A percentile compares a stretch with the other conserved stretches of the same genome.
phyloP scores from a whole-genome alignment of 495 filamentous ascomycete species.

The Tuber aestivum region DNA sequence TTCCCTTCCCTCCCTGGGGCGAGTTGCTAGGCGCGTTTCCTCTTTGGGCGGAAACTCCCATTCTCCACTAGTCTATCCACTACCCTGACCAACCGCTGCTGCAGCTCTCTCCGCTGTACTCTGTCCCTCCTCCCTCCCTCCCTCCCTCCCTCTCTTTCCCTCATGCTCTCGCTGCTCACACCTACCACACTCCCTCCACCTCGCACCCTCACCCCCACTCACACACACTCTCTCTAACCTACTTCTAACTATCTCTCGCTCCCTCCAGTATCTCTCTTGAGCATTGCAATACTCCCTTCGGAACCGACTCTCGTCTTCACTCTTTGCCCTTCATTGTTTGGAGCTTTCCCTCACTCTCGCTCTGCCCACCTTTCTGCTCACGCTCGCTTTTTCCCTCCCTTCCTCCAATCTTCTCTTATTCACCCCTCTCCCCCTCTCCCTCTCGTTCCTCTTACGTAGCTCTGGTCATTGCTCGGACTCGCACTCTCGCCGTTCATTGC shows the following conservation, averaged over 20 bases:
- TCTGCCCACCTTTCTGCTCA: neutral
- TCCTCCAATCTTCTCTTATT: neutral
- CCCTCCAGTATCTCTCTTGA: conserved; percentile 6
- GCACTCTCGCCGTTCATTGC: neutral
- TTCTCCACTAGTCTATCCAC: conserved; percentile 18
- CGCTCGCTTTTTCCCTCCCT: neutral
- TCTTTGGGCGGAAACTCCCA: conserved; percentile 22
- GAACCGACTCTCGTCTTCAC: neutral
- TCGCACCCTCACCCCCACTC: conserved; percentile 5
- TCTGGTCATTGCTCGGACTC: neutral
- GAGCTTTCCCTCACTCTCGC: neutral
- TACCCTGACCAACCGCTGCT: conserved; percentile 19
- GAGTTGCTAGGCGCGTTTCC: conserved; percentile 23
- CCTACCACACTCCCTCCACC: conserved; percentile 17
- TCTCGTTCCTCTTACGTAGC: neutral
- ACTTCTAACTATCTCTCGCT: conserved; percentile 12
- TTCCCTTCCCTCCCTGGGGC: conserved; percentile 13
- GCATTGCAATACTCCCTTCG: neutral
- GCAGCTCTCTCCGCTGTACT: conserved; percentile 19
- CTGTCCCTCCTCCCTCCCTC: conserved; percentile 10
- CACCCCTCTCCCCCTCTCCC: too few relatives aligned
- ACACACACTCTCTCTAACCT: conserved; percentile 8
- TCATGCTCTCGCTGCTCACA: conserved; percentile 15
- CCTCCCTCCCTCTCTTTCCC: conserved; percentile 7
- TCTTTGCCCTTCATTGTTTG: conserved; percentile 5